phyloP scores from a whole-genome alignment of 1,284 basidiomycete genomes.

The Malassezia equina region DNA sequence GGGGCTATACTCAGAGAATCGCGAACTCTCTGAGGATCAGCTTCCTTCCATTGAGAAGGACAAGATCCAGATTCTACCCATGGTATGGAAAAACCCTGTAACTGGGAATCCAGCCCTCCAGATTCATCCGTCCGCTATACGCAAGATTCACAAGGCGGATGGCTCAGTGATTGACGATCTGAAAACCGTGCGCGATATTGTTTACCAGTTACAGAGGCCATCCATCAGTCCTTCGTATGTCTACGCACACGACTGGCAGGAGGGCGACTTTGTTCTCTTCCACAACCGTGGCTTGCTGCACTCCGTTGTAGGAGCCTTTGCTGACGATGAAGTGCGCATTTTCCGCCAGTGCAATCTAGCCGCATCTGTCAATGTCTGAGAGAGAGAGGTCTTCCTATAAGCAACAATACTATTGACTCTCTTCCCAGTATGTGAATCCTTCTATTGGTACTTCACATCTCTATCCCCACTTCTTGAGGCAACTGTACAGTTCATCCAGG shows the following conservation, averaged over 20 bases:
- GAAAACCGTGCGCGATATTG: constrained; percentile 59
- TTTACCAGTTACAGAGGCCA: constrained; percentile 70
- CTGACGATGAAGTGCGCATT: constrained; percentile 55
- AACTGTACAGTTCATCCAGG: no score
- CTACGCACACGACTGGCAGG: constrained; percentile 56
- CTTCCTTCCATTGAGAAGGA: constrained; percentile 65
- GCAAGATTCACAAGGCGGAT: constrained; percentile 55
- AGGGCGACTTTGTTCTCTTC: constrained; percentile 55
- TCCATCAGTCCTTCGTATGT: constrained; percentile 58
- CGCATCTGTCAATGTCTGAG: constrained; percentile 51
- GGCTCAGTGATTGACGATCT: constrained; percentile 64
- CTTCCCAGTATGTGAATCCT: no score
- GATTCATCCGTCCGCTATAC: constrained; percentile 42
- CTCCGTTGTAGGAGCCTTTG: constrained; percentile 58
- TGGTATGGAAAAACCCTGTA: constrained; percentile 73
- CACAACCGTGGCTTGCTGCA: constrained; percentile 62
- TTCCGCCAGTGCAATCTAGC: constrained; percentile 61
- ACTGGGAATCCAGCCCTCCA: constrained; percentile 67
- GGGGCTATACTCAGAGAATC: constrained; percentile 65
- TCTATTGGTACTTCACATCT: no score
- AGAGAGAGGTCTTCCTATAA: background rate
- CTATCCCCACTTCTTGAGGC: no score
- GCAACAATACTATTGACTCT: no score
- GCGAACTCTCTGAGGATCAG: constrained; percentile 59
- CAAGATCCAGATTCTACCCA: constrained; percentile 61